A percentile compares a stretch with the other conserved stretches of the same genome.
Conservation (phyloP, 2,329 filamentous ascomycete genomes). For the Fusarium lateritium region DNA sequence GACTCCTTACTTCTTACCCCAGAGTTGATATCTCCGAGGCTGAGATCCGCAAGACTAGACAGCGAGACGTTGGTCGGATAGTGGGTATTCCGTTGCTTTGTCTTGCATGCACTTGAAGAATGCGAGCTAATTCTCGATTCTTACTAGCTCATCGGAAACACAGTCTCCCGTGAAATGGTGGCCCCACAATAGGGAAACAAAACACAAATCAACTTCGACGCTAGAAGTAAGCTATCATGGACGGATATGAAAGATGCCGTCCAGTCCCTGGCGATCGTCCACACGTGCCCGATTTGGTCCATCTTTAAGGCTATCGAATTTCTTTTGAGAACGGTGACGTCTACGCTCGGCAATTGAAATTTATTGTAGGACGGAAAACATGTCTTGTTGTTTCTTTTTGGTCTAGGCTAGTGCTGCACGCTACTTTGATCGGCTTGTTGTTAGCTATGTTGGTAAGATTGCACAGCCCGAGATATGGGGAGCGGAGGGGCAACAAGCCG, state of each 20-base stretch:
- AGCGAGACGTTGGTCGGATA: background rate
- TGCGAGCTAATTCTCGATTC: conserved; percentile 10
- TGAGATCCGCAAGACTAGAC: background rate
- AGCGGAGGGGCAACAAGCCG: conserved; percentile 25
- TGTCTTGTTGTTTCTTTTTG: background rate
- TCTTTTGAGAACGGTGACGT: conserved; percentile 5
- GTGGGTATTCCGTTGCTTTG: conserved; percentile 12
- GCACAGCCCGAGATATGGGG: background rate
- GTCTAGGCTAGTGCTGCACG: background rate
- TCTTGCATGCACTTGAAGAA: conserved; percentile 15
- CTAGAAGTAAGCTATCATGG: conserved; percentile 22
- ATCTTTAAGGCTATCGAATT: background rate
- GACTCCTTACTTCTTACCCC: background rate
- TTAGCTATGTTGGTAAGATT: conserved; percentile 7
- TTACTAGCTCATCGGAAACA: conserved; percentile 30
- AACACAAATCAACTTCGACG: conserved; percentile 7
- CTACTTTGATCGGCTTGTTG: background rate
- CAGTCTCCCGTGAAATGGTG: background rate
- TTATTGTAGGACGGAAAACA: background rate
- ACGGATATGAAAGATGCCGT: conserved; percentile 29
- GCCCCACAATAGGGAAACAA: conserved; percentile 5
- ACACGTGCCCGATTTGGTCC: conserved; percentile 4
- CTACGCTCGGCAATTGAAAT: background rate
- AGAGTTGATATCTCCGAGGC: background rate
- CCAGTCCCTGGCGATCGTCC: conserved; percentile 33